Evolutionary conservation across 768 basidiomycete genomes (phyloP), one percentile per base, ranked within the genome.

Genomic region (Hericium rajendrae): DNA sequence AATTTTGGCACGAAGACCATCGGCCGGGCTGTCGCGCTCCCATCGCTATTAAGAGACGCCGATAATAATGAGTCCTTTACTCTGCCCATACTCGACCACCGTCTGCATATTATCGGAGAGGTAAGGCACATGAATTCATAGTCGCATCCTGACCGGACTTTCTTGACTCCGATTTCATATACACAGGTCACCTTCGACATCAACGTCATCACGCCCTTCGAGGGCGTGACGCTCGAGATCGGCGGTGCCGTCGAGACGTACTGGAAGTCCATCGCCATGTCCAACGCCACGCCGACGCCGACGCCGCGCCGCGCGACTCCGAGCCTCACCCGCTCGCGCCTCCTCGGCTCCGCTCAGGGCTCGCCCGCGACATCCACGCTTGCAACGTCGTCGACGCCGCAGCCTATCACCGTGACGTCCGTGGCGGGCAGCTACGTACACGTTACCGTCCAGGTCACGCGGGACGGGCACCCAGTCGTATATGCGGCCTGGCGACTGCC

Each of bases 1-100:
- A 95, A 91, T 64, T 98, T 98, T 72, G 97, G 97, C 15, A 94
- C 91, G 15, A 95, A 92, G 72, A 92, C 94, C 16, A 91, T 99
- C 59, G 97, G 95, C 12, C 84, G 93, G 61, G 94, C 93, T 15
- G 83, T 94, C 48, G 89, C 91, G 12, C 76, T 93, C 24, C 86
- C 94, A 2, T 82, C 82, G 0, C 73, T 88, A 51, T 88, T 97
- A 65, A 65, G 71, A 28, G 74, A 79, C 49, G 74, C 84, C 49
- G 75, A 75, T 59, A 79, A 79, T 56, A 78, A 74, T 61, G 74
- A 80, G 56, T 72, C 74, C 3, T 82, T 82, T 64, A 76, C 77
- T 9, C 71, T 91, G 18, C 93, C 97, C 2, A 85, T 99, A 57
- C 72, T 99, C 59, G 97, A 99, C 69, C 88, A 91, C 59, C 87